phyloP scores from a whole-genome alignment of 345 rosid genomes.

The Lepidium africanum region DNA sequence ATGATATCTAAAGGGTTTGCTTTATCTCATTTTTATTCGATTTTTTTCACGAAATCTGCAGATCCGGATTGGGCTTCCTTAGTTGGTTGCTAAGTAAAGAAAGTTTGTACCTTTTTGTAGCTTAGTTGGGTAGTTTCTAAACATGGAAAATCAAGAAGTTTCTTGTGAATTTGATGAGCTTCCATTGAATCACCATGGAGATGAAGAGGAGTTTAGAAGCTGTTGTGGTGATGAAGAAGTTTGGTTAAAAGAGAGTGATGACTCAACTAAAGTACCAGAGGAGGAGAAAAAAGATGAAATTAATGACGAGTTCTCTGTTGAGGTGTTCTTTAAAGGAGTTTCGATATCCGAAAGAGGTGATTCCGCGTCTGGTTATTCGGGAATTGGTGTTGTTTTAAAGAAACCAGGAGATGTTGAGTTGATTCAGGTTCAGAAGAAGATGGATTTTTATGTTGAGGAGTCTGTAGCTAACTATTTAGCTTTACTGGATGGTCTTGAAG shows the following conservation, averaged over 20 bases:
- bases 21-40: neutral
- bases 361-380: conserved; percentile 53
- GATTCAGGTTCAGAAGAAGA: conserved; percentile 86
- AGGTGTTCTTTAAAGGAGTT: conserved; percentile 79
- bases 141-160: conserved; percentile 46
- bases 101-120: conserved; percentile 22
- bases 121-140: conserved; percentile 1
- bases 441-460: conserved; percentile 73
- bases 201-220: conserved; percentile 88
- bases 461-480: conserved; percentile 83
- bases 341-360: conserved; percentile 54
- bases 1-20: neutral
- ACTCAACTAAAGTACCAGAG: conserved; percentile 35
- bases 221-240: conserved; percentile 91
- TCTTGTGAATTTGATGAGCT: conserved; percentile 23
- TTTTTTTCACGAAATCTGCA: neutral
- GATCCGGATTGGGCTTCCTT: conserved; percentile 20
- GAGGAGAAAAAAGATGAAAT: conserved; percentile 32
- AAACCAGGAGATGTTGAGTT: conserved; percentile 40
- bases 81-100: conserved; percentile 11
- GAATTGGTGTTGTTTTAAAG: conserved; percentile 87
- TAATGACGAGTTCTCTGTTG: conserved; percentile 69
- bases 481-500: conserved; percentile 73
- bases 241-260: conserved; percentile 68
- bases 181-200: conserved; percentile 36